Conservation (phyloP, 2,329 filamentous ascomycete genomes). For the Ramularia collo-cygni region DNA sequence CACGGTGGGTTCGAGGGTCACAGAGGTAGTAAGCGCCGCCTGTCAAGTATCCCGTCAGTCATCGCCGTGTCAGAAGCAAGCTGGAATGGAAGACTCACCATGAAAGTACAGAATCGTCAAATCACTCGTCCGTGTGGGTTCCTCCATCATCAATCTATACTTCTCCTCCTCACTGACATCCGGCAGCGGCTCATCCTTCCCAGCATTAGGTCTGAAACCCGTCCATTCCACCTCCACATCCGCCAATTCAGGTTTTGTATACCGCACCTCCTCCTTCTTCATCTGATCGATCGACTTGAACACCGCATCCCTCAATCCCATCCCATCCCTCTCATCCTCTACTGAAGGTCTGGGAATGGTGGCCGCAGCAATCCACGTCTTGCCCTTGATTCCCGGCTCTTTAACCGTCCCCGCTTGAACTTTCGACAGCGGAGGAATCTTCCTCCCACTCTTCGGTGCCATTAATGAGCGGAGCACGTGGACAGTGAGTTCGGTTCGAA, state of each 20-base stretch:
- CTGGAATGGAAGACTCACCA: slow-evolving; percentile 26
- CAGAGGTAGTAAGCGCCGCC: slow-evolving; percentile 65
- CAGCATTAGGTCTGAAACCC: slow-evolving; percentile 55
- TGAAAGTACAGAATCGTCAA: slow-evolving; percentile 68
- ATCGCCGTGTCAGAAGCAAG: neutral
- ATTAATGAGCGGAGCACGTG: slow-evolving; percentile 64
- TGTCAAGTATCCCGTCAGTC: neutral
- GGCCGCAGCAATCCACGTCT: slow-evolving; percentile 73
- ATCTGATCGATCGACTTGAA: slow-evolving; percentile 50
- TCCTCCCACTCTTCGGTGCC: slow-evolving; percentile 26
- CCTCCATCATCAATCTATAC: slow-evolving; percentile 61
- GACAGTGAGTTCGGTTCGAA: slow-evolving; percentile 67
- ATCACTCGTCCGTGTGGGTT: slow-evolving; percentile 48
- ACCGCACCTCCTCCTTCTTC: slow-evolving; percentile 35
- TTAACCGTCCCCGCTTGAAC: slow-evolving; percentile 57
- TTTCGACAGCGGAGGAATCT: slow-evolving; percentile 49
- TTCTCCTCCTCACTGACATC: slow-evolving; percentile 55
- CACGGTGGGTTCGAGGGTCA: slow-evolving; percentile 62
- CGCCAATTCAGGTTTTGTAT: slow-evolving; percentile 45
- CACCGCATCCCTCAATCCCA: slow-evolving; percentile 49
- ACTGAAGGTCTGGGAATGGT: slow-evolving; percentile 52
- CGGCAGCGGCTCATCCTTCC: slow-evolving; percentile 46
- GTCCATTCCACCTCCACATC: slow-evolving; percentile 70
- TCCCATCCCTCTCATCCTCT: slow-evolving; percentile 42
- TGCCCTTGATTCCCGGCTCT: slow-evolving; percentile 65